phyloP scores from a whole-genome alignment of 345 rosid genomes.

The Euphorbia lathyris region DNA sequence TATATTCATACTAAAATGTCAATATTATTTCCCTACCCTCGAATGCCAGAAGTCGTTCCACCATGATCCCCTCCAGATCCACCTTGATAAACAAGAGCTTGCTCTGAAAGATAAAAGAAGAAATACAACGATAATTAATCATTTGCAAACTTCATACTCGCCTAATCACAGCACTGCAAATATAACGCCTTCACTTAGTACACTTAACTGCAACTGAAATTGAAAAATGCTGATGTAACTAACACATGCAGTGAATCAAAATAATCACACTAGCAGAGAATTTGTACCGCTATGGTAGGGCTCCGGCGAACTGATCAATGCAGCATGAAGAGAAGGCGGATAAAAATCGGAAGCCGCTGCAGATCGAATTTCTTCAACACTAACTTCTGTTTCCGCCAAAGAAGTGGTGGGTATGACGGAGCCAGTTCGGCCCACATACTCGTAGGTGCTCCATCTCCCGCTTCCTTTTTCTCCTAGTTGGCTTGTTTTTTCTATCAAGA shows the following conservation, averaged over 20 bases:
- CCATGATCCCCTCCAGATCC: conserved; percentile 54
- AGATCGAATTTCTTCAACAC: conserved; percentile 84
- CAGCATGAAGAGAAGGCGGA: conserved; percentile 72
- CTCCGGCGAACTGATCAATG: conserved; percentile 64
- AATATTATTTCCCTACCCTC: conserved; percentile 30
- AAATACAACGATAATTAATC: background rate
- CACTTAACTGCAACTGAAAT: background rate
- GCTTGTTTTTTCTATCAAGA: conserved; percentile 40
- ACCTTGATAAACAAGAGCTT: conserved; percentile 54
- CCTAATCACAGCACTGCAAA: background rate
- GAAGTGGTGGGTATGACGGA: conserved; percentile 60
- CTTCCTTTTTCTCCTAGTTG: conserved; percentile 37
- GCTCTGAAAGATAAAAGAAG: conserved; percentile 41
- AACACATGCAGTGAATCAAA: background rate
- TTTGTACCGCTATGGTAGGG: conserved; percentile 51
- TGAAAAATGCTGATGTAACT: background rate
- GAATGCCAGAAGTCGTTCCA: conserved; percentile 33
- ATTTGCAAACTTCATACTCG: background rate
- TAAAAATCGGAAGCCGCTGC: conserved; percentile 58
- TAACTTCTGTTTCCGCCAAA: conserved; percentile 69
- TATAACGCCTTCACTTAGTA: background rate
- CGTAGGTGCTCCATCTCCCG: conserved; percentile 70
- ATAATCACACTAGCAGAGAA: background rate
- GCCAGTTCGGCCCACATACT: conserved; percentile 65
- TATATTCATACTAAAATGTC: background rate